These are phyloP conservation scores for Apophysomyces ossiformis DNA, from an alignment of 371 early-diverging fungal genomes.

Conservation along the genomic window DNA sequence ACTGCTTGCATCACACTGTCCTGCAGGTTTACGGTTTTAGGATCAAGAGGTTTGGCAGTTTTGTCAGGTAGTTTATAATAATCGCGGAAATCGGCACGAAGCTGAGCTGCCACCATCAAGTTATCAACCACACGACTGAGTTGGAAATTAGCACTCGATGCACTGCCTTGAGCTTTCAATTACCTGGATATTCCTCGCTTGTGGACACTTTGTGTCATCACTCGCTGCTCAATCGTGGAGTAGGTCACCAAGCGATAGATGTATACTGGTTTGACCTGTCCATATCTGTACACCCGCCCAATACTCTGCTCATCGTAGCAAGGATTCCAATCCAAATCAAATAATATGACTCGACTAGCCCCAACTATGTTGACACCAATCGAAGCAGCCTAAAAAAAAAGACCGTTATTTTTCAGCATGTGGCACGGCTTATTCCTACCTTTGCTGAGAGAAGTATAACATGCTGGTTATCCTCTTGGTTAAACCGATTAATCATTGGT, in stretches of 20 bases:
- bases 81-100: constrained; percentile 47
- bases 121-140: constrained; percentile 44
- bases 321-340: constrained; percentile 98
- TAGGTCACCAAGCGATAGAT: constrained; percentile 57
- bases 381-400: constrained; percentile 63
- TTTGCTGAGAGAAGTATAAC: constrained; percentile 78
- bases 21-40: background rate
- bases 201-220: constrained; percentile 33
- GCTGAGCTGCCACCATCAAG: constrained; percentile 44
- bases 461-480: constrained; percentile 45
- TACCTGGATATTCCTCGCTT: constrained; percentile 44
- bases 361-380: constrained; percentile 90
- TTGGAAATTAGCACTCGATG: constrained; percentile 56
- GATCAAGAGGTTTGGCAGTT: background rate
- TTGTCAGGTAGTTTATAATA: constrained; percentile 52
- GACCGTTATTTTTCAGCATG: constrained; percentile 9
- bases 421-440: constrained; percentile 22
- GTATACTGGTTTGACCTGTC: constrained; percentile 56
- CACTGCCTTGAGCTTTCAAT: constrained; percentile 11
- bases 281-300: constrained; percentile 71
- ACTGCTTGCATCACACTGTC: background rate
- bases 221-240: constrained; percentile 44
- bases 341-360: constrained; percentile 88
- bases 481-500: constrained; percentile 78
- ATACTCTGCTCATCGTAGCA: constrained; percentile 89